Percentiles rank a stretch among this genome's conserved stretches.
These are phyloP conservation scores for Solanum chaucha DNA, from an alignment of 257 asterid genomes.

Conservation along the genomic window DNA sequence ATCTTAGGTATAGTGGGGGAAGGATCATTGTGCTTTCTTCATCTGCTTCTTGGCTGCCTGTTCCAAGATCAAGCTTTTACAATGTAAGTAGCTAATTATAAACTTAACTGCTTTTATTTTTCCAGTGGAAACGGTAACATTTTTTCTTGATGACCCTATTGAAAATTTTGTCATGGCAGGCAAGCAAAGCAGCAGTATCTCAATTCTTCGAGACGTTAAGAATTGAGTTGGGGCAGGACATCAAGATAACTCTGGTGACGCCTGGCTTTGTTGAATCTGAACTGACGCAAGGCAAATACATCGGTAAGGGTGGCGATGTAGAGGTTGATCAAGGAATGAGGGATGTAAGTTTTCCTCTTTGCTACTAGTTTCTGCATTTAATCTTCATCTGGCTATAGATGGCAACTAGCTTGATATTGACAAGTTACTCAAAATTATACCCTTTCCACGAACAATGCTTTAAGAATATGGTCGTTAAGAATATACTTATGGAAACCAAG, in stretches of 20 bases:
- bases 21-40: conserved; percentile 55
- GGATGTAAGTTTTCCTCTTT: conserved; percentile 33
- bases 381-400: not conserved
- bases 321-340: conserved; percentile 45
- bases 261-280: conserved; percentile 73
- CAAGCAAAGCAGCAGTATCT: conserved; percentile 73
- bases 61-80: conserved; percentile 62
- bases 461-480: not conserved
- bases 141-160: too few species aligned
- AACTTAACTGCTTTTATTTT: not conserved
- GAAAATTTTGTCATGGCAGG: conserved; percentile 24
- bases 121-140: not conserved
- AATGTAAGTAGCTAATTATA: conserved; percentile 18
- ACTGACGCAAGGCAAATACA: conserved; percentile 54
- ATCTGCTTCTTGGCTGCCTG: conserved; percentile 71
- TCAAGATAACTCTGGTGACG: conserved; percentile 47
- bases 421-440: not conserved
- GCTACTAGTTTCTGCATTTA: not conserved
- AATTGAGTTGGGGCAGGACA: conserved; percentile 44
- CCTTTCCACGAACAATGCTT: not conserved
- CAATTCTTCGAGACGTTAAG: conserved; percentile 65
- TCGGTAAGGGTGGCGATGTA: conserved; percentile 28
- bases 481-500: not conserved
- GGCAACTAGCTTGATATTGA: not conserved
- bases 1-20: conserved; percentile 51